Percentiles rank a stretch among this genome's conserved stretches.
phyloP scores from a whole-genome alignment of 202 grass and related monocot species.

The Bolboschoenoplectus hybrid region DNA sequence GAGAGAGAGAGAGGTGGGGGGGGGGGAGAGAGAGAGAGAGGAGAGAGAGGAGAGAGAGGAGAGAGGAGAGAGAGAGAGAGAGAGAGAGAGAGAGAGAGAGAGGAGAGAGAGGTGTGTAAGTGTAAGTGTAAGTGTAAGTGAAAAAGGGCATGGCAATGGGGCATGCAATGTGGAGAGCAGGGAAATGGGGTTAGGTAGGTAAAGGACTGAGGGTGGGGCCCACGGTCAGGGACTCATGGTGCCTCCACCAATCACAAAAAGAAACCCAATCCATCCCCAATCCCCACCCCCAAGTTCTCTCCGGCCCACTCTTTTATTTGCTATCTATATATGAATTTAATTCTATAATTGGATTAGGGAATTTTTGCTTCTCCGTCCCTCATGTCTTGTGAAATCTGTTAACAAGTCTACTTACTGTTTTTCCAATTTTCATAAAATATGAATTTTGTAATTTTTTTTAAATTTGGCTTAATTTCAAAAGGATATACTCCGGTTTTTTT shows the following conservation, averaged over 20 bases:
- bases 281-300: background rate
- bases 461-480: background rate
- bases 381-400: background rate
- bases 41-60: too few species aligned
- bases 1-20: too few species aligned
- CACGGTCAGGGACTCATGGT: slow-evolving; percentile 8
- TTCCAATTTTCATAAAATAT: background rate
- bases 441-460: background rate
- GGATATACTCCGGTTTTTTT: too few species aligned
- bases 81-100: too few species aligned
- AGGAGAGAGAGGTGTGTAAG: too few species aligned
- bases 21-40: too few species aligned
- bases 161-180: background rate
- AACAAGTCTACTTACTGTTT: background rate
- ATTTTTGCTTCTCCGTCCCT: background rate
- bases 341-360: background rate
- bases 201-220: slow-evolving; percentile 18
- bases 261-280: slow-evolving; percentile 51
- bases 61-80: too few species aligned
- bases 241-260: slow-evolving; percentile 65
- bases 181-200: slow-evolving; percentile 45
- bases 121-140: too few species aligned
- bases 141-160: background rate
- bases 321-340: background rate
- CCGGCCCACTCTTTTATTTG: slow-evolving; percentile 16